A percentile compares a stretch with the other conserved stretches of the same genome.
phyloP scores from a whole-genome alignment of 805 yeast species.

The Yarrowia deformans region DNA sequence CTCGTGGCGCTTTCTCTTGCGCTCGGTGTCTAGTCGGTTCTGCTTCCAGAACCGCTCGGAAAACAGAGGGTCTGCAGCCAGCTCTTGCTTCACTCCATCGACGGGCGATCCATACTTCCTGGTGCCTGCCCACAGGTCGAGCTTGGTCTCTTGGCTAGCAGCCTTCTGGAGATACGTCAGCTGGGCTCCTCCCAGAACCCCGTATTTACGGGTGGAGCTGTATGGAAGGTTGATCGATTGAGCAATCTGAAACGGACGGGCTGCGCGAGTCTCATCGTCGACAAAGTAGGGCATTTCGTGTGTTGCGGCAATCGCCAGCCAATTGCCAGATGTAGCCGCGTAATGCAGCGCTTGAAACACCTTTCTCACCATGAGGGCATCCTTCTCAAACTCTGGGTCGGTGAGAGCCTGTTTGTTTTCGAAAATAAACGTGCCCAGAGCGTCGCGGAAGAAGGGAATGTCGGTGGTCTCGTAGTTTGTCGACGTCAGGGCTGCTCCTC shows the following conservation, averaged over 20 bases:
- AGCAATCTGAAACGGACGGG: background rate
- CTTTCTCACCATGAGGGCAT: background rate
- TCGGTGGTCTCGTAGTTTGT: slow-evolving; percentile 15
- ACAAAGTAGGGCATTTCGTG: slow-evolving; percentile 19
- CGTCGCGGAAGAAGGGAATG: background rate
- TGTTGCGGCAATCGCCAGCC: background rate
- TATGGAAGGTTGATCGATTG: background rate
- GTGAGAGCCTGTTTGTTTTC: background rate
- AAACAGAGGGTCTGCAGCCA: background rate
- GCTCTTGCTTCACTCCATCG: background rate
- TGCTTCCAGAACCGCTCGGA: slow-evolving; percentile 1
- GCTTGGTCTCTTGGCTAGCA: background rate
- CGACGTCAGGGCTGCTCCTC: background rate
- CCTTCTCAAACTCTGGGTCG: background rate
- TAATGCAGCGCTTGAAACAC: background rate
- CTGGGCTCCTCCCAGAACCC: background rate
- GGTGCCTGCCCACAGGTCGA: slow-evolving; percentile 14
- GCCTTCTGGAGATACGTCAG: background rate
- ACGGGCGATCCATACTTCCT: background rate
- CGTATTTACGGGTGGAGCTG: background rate
- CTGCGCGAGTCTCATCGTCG: background rate
- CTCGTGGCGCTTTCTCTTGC: background rate
- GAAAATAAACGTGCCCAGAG: background rate
- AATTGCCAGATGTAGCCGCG: background rate
- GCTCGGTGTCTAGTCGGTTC: no score